These are phyloP conservation scores for Parmales sp. DNA, from an alignment of 108 stramenopile species.

Conservation along the genomic window DNA sequence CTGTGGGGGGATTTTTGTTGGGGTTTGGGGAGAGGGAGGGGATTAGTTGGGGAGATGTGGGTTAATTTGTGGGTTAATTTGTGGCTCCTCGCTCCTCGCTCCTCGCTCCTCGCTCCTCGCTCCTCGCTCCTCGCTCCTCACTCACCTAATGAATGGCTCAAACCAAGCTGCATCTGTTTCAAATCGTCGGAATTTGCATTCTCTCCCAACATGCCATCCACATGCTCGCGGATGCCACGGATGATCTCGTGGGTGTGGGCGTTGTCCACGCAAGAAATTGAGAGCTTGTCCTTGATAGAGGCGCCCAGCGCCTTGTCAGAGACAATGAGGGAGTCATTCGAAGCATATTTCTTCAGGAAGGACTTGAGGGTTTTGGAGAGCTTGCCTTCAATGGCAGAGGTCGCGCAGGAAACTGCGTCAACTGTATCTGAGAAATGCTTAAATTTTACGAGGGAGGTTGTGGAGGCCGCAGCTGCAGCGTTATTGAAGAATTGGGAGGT, in stretches of 20 bases:
- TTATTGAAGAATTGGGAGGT: constrained; percentile 77
- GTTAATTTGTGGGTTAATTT: too few relatives aligned
- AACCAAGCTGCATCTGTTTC: constrained; percentile 83
- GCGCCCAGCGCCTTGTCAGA: constrained; percentile 79
- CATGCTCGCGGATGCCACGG: constrained; percentile 85
- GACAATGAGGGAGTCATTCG: constrained; percentile 76
- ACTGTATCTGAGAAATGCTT: constrained; percentile 93
- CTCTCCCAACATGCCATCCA: constrained; percentile 77
- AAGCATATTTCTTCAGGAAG: constrained; percentile 92
- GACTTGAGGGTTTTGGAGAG: constrained; percentile 83
- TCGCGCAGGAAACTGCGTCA: constrained; percentile 91
- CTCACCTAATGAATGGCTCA: constrained; percentile 80
- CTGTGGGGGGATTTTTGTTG: constrained; percentile 33
- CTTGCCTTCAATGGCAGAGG: constrained; percentile 85
- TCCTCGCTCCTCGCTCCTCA: too few relatives aligned
- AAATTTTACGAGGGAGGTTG: constrained; percentile 79
- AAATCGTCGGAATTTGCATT: constrained; percentile 24
- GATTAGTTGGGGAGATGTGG: too few relatives aligned
- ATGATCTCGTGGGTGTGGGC: constrained; percentile 84
- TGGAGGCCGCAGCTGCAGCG: constrained; percentile 56
- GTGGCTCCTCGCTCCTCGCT: too few relatives aligned
- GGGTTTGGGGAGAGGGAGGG: too few relatives aligned
- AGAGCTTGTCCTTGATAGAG: constrained; percentile 87
- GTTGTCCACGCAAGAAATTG: constrained; percentile 48
- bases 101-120: too few relatives aligned